Evolutionary conservation across 768 basidiomycete species (phyloP).

Genomic region (Collybia sordida): DNA sequence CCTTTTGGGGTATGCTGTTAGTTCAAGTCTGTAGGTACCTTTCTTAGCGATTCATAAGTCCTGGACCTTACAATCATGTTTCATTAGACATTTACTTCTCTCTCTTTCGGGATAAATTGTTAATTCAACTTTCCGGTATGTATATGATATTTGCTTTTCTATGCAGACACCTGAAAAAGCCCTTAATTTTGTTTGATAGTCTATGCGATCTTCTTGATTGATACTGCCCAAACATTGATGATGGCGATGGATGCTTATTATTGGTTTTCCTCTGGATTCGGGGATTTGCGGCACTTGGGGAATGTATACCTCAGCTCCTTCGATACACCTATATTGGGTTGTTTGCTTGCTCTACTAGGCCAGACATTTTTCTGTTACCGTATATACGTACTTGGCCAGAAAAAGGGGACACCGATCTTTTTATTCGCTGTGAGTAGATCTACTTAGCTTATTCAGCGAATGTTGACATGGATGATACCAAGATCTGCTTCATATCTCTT

Average conservation of each 20-base stretch:
- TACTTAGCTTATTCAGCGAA: too few species aligned
- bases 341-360: conserved; percentile 10
- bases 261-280: conserved; percentile 13
- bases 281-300: conserved; percentile 5
- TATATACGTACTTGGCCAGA: conserved; percentile 11
- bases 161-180: too few species aligned
- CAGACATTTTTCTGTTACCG: conserved; percentile 17
- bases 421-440: too few species aligned
- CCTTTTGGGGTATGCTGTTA: conserved; percentile 6
- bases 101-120: not conserved
- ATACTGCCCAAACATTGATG: conserved; percentile 8
- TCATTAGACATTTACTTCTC: not conserved
- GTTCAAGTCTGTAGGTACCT: conserved; percentile 9
- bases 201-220: conserved; percentile 5
- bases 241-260: conserved; percentile 10
- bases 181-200: conserved; percentile 2
- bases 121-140: not conserved
- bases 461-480: too few species aligned
- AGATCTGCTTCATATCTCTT: too few species aligned
- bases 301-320: conserved; percentile 6
- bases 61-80: not conserved
- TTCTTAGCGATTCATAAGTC: too few species aligned
- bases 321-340: conserved; percentile 12
- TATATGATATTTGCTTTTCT: too few species aligned
- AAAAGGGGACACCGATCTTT: too few species aligned